Percentiles rank a stretch among this genome's conserved stretches.
phyloP scores from a whole-genome alignment of 2,329 filamentous ascomycete species.

The Penicillium sp. region DNA sequence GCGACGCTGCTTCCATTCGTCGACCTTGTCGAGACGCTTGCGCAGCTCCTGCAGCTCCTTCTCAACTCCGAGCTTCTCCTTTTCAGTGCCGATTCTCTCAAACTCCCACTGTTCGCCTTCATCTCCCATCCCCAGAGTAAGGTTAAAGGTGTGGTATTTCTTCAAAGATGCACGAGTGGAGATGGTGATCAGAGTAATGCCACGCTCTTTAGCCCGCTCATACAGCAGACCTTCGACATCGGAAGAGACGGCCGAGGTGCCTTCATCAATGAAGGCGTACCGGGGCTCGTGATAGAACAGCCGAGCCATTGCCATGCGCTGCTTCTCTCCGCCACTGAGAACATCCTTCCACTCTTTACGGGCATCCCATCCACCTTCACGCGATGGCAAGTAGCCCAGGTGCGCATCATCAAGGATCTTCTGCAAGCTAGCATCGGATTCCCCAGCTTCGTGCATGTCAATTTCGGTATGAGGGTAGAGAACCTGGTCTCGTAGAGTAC shows the following conservation, averaged over 20 bases:
- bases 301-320: constrained; percentile 86
- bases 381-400: constrained; percentile 82
- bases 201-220: constrained; percentile 85
- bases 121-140: constrained; percentile 77
- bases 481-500: constrained; percentile 92
- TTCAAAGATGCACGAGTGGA: constrained; percentile 92
- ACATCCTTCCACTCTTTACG: constrained; percentile 99
- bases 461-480: constrained; percentile 95
- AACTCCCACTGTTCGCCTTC: constrained; percentile 87
- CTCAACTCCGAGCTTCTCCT: constrained; percentile 90
- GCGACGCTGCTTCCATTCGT: constrained; percentile 75
- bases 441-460: constrained; percentile 82
- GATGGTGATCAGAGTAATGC: constrained; percentile 94
- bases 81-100: constrained; percentile 87
- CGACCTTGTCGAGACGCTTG: constrained; percentile 75
- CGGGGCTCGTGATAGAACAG: constrained; percentile 91
- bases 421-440: constrained; percentile 74
- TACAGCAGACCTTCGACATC: constrained; percentile 95
- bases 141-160: constrained; percentile 90
- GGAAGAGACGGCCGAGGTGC: constrained; percentile 87
- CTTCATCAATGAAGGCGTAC: constrained; percentile 94
- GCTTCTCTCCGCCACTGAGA: constrained; percentile 95
- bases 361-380: constrained; percentile 95
- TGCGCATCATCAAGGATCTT: constrained; percentile 76
- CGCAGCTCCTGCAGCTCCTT: constrained; percentile 83